Evolutionary conservation across 805 yeast species (phyloP).

Genomic region (Hanseniaspora lachancei): DNA sequence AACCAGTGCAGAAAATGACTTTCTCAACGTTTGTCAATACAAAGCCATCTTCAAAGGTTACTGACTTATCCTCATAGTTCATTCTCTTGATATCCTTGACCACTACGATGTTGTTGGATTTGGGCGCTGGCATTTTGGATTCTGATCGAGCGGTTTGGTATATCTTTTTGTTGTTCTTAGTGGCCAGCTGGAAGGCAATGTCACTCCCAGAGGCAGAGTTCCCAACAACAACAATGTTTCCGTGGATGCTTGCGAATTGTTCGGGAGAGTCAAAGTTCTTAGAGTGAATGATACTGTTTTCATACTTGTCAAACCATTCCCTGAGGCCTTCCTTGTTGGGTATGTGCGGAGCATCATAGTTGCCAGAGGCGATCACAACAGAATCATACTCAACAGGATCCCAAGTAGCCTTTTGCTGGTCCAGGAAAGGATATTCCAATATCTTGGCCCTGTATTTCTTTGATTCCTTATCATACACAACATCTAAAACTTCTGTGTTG

Average conservation of each 20-base stretch:
- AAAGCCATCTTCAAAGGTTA: constrained; percentile 39
- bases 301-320: constrained; percentile 33
- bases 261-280: constrained; percentile 39
- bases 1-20: constrained; percentile 65
- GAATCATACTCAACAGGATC: constrained; percentile 37
- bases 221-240: constrained; percentile 52
- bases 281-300: constrained; percentile 43
- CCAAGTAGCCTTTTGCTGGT: neutral
- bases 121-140: constrained; percentile 32
- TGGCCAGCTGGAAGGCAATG: constrained; percentile 47
- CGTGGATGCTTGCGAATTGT: constrained; percentile 28
- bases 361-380: constrained; percentile 52
- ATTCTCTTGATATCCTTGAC: constrained; percentile 34
- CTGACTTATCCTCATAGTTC: constrained; percentile 28
- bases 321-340: constrained; percentile 45
- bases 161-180: constrained; percentile 28
- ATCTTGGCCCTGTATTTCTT: constrained; percentile 33
- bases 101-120: constrained; percentile 30
- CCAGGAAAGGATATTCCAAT: constrained; percentile 11
- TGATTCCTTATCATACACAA: constrained; percentile 20
- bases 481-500: constrained; percentile 36
- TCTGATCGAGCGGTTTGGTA: constrained; percentile 40
- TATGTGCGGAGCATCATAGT: constrained; percentile 45
- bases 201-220: constrained; percentile 70
- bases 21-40: constrained; percentile 37